Evolutionary conservation across 345 rosid genomes (phyloP).

Genomic region (Barbarea vulgaris): DNA sequence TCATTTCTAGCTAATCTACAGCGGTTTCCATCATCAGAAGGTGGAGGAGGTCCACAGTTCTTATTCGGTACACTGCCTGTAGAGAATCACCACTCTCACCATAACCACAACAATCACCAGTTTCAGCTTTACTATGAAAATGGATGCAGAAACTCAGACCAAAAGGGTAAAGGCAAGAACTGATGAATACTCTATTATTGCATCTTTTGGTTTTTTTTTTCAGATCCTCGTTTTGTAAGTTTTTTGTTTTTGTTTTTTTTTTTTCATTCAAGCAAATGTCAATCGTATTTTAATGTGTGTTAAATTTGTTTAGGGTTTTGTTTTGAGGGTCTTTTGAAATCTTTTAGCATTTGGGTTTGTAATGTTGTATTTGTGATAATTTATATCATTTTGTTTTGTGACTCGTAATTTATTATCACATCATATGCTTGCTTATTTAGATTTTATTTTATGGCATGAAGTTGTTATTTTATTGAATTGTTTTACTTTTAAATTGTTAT

Average conservation of each 20-base stretch:
- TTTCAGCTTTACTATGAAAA: slow-evolving; percentile 80
- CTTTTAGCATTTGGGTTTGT: slow-evolving; percentile 20
- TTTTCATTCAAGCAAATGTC: slow-evolving; percentile 9
- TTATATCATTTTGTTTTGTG: slow-evolving; percentile 37
- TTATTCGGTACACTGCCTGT: slow-evolving; percentile 59
- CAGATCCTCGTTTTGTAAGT: slow-evolving; percentile 11
- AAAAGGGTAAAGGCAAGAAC: slow-evolving; percentile 86
- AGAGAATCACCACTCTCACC: slow-evolving; percentile 57
- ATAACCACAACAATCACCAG: slow-evolving; percentile 67
- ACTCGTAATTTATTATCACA: not conserved
- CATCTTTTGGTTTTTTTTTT: not conserved
- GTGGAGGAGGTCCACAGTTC: slow-evolving; percentile 72
- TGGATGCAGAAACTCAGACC: slow-evolving; percentile 69
- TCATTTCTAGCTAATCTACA: slow-evolving; percentile 72
- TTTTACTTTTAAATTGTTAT: not conserved
- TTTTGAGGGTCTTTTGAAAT: slow-evolving; percentile 6
- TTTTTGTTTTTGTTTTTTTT: not conserved
- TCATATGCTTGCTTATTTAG: not conserved
- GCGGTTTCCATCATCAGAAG: slow-evolving; percentile 57
- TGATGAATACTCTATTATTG: slow-evolving; percentile 39
- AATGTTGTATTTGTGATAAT: slow-evolving; percentile 38
- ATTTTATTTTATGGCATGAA: slow-evolving; percentile 1
- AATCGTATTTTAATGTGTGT: slow-evolving; percentile 21
- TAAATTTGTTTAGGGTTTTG: slow-evolving; percentile 13
- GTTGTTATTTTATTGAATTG: not conserved